Evolutionary conservation across 352 stramenopile genomes (phyloP), one percentile per base, ranked within the genome.

Genomic region (Globisporangium mamillatum): DNA sequence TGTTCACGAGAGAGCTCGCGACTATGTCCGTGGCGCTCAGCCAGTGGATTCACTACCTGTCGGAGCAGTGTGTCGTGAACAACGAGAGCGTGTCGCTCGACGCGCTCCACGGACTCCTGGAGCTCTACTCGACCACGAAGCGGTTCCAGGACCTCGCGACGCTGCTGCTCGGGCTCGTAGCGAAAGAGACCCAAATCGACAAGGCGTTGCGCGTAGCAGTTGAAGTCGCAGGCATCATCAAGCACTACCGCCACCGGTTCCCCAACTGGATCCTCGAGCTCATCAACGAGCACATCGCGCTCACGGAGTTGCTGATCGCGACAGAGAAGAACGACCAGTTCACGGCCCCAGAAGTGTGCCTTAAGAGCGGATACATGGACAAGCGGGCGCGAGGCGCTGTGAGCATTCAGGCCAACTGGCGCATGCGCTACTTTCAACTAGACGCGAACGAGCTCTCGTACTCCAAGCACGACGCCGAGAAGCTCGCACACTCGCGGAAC

Each of bases 381-480:
- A 91, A 94, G 70, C 68, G 82, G 25, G 66, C 82, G 10, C 70
- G 82, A 25, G 76, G 77, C 16, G 75, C 78, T 9, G 75, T 69
- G 55, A 84, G 80, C 24, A 68, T 92, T 18, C 81, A 90, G 46
- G 84, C 84, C 41, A 92, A 92, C 57, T 94, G 86, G 86, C 77
- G 81, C 61, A 90, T 88, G 77, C 74, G 84, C 24, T 89, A 79
- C 58, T 75, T 92, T 29, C 61, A 78, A 48, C 65, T 94, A 41
- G 69, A 70, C 14, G 79, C 73, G 16, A 78, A 64, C 41, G 69
- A 83, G 68, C 72, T 94, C 44, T 38, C 69, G 12, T 92, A 92
- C 73, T 80, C 68, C 64, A 91, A 91, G 69, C 81, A 93, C 70
- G 86, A 92, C 55, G 68, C 69, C 18, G 79, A 80, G 20, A 85